Evolutionary conservation across 2,329 filamentous ascomycete genomes (phyloP).

Genomic region (Tolypocladium tundrense): DNA sequence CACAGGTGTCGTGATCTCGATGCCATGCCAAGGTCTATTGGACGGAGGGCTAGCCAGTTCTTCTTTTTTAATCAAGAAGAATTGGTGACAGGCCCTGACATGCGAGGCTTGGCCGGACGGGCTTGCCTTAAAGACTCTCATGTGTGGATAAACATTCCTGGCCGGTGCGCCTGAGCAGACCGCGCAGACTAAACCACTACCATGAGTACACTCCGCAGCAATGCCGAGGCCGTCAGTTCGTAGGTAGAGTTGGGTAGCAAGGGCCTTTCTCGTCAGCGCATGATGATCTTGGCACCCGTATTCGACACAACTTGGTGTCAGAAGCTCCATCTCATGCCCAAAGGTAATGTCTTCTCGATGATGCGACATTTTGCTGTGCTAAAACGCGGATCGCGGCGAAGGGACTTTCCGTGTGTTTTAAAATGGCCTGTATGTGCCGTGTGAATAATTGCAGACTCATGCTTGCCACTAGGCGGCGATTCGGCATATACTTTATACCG

Average conservation of each 20-base stretch:
- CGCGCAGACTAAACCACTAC: not conserved
- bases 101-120: not conserved
- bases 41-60: not conserved
- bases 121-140: not conserved
- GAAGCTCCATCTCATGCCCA: conserved; percentile 14
- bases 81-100: not conserved
- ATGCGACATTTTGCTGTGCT: not conserved
- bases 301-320: not conserved
- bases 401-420: too few relatives aligned
- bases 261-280: not conserved
- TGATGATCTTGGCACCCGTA: not conserved
- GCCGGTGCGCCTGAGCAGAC: not conserved
- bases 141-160: not conserved
- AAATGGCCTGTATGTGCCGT: too few relatives aligned
- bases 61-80: conserved; percentile 9
- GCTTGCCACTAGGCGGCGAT: not conserved
- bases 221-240: not conserved
- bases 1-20: conserved; percentile 12
- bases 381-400: too few relatives aligned
- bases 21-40: conserved; percentile 4
- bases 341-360: conserved; percentile 5
- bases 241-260: not conserved
- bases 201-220: not conserved
- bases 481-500: not conserved
- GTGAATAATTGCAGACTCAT: not conserved